Evolutionary conservation across 306 rosid genomes (phyloP).

Genomic region (Psophocarpus tetragonolobus): DNA sequence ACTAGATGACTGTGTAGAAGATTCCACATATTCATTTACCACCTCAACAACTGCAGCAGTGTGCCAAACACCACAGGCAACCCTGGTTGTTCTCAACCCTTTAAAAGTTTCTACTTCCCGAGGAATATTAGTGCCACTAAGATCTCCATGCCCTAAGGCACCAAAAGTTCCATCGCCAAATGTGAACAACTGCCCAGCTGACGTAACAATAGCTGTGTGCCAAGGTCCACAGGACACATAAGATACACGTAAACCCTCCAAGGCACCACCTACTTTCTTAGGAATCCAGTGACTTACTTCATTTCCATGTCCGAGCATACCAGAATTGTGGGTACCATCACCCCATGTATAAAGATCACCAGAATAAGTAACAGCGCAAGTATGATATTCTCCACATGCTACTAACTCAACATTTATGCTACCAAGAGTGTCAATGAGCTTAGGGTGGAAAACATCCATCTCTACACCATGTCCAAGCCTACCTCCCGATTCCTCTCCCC

Average conservation of each 20-base stretch:
- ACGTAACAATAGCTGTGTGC: constrained; percentile 92
- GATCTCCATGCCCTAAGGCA: constrained; percentile 95
- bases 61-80: constrained; percentile 99
- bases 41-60: constrained; percentile 87
- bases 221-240: constrained; percentile 93
- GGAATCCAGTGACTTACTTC: constrained; percentile 90
- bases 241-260: constrained; percentile 75
- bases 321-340: constrained; percentile 70
- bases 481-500: constrained; percentile 98
- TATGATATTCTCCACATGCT: constrained; percentile 94
- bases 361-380: constrained; percentile 84
- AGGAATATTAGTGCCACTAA: constrained; percentile 61
- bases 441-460: constrained; percentile 80
- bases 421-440: constrained; percentile 65
- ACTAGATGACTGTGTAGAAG: constrained; percentile 48
- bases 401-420: constrained; percentile 77
- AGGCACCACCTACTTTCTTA: constrained; percentile 65
- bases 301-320: constrained; percentile 87
- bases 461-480: constrained; percentile 96
- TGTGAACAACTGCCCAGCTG: constrained; percentile 87
- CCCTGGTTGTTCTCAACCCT: constrained; percentile 72
- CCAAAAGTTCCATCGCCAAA: constrained; percentile 99
- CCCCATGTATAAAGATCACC: constrained; percentile 99
- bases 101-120: constrained; percentile 76
- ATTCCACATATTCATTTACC: constrained; percentile 50